Percentiles rank a stretch among this genome's conserved stretches.
These are phyloP conservation scores for Helichrysum umbraculigerum DNA, from an alignment of 129 eudicot genomes.

Conservation along the genomic window DNA sequence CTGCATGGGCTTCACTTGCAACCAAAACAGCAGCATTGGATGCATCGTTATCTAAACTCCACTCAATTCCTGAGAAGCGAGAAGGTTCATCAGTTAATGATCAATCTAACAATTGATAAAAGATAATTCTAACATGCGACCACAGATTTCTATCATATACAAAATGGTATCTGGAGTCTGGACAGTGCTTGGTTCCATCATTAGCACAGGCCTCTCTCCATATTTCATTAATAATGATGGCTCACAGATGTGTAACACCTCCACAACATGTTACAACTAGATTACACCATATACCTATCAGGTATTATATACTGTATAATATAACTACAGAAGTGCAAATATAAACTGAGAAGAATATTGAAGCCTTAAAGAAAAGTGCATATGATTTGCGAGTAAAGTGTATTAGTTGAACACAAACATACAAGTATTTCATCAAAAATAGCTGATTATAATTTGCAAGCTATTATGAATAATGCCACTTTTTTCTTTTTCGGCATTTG, in stretches of 20 bases:
- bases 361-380: slow-evolving; percentile 3
- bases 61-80: slow-evolving; percentile 74
- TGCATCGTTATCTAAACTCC: slow-evolving; percentile 99
- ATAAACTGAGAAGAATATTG: slow-evolving; percentile 14
- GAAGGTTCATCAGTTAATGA: slow-evolving; percentile 8
- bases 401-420: slow-evolving; percentile 8
- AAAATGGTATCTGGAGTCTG: background rate
- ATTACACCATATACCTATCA: slow-evolving; percentile 19
- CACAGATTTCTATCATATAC: background rate
- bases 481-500: too few relatives aligned
- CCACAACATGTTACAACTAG: background rate
- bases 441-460: too few relatives aligned
- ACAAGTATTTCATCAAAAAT: background rate
- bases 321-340: background rate
- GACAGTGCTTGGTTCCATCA: background rate
- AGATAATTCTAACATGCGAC: background rate
- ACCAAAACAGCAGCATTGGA: slow-evolving; percentile 97
- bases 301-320: slow-evolving; percentile 3
- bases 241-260: background rate
- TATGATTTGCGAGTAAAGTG: slow-evolving; percentile 8
- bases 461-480: too few relatives aligned
- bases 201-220: background rate
- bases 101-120: background rate
- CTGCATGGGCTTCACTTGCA: slow-evolving; percentile 99
- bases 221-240: background rate